Evolutionary conservation across 768 basidiomycete genomes (phyloP), one percentile per base, ranked within the genome.

Genomic region (Boletus coccyginus): DNA sequence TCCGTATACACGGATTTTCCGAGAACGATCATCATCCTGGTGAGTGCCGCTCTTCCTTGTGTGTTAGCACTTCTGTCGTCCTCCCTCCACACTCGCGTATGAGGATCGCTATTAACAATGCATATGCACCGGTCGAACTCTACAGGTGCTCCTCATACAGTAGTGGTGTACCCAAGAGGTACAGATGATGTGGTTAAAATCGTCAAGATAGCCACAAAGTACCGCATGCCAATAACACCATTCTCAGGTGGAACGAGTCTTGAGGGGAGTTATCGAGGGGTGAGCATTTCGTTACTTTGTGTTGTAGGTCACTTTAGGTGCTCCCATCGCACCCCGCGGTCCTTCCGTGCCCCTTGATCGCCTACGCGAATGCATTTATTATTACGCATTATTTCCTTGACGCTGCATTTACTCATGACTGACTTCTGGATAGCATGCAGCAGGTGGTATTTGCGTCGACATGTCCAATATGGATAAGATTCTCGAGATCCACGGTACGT

Each of bases 101-200:
- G 21, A 32, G 14, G 6, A 31, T 10, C 27, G 12, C 8, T 33
- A 31, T 13, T 56, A 4, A 52, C 52, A 17, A 32, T 5, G 40
- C 24, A 17, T 16, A 17, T 51, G 32, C 0, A 24, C 8, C 14
- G 53, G 4, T 8, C 47, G 46, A 32, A 17, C 27, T 45, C 29
- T 27, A 38, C 46, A 82, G 82, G 72, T 46, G 65, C 70, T 32
- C 62, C 66, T 8, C 87, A 85, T 46, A 83, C 77, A 40, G 84
- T 87, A 7, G 78, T 89, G 1, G 82, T 88, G 3, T 86, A 83
- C 62, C 87, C 87, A 0, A 62, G 70, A 17, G 80, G 77, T 27
- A 94, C 93, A 0, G 88, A 90, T 59, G 92, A 96, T 61, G 91
- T 96, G 1, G 86, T 87, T 40, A 78, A 82, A 61, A 79, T 93